Evolutionary conservation across 805 yeast genomes (phyloP).

Genomic region (Saccharomycopsis oosterbeekiorum): DNA sequence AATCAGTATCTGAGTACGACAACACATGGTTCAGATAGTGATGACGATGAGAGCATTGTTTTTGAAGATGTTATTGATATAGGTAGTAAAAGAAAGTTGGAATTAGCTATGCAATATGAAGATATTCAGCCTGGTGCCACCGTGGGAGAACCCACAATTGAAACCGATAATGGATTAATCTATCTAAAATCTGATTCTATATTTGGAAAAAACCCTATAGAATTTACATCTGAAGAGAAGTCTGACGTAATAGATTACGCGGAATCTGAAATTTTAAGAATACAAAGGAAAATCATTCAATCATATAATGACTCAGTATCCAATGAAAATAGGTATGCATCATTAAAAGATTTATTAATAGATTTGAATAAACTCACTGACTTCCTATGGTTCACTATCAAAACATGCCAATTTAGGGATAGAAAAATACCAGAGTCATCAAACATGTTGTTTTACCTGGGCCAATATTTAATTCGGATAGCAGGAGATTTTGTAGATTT

Average conservation of each 20-base stretch:
- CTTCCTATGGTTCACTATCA: constrained; percentile 53
- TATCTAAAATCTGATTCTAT: not conserved
- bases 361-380: constrained; percentile 42
- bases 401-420: constrained; percentile 15
- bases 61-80: not conserved
- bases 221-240: constrained; percentile 3
- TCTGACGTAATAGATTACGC: constrained; percentile 38
- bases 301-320: constrained; percentile 26
- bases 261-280: constrained; percentile 41
- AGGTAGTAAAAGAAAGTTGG: not conserved
- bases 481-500: constrained; percentile 63
- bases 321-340: constrained; percentile 18
- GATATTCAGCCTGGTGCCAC: not conserved
- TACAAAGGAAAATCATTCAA: constrained; percentile 46
- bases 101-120: constrained; percentile 2
- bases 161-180: not conserved
- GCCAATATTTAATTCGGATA: constrained; percentile 48
- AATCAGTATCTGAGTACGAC: not conserved
- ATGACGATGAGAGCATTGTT: constrained; percentile 4
- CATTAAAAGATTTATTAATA: constrained; percentile 28
- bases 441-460: constrained; percentile 41
- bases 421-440: not conserved
- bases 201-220: not conserved
- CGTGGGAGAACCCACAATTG: not conserved
- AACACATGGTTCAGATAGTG: not conserved